These are phyloP conservation scores for Platanthera guangdongensis DNA, from an alignment of 106 monocot genomes.

Conservation along the genomic window DNA sequence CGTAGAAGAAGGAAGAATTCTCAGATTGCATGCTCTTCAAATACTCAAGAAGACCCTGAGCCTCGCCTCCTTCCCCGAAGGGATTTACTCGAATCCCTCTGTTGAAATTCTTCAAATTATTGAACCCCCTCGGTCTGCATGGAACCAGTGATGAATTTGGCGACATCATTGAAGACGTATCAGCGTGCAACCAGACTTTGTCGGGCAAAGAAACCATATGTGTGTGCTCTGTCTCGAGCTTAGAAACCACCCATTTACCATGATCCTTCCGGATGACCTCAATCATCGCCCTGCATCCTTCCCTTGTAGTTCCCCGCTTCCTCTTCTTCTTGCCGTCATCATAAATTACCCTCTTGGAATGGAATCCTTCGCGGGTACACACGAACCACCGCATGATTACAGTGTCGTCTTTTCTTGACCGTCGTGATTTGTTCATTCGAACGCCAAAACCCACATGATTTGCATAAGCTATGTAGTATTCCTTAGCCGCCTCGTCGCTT, in stretches of 20 bases:
- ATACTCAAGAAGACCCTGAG: conserved; percentile 58
- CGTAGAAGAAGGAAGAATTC: conserved; percentile 85
- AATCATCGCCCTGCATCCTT: conserved; percentile 95
- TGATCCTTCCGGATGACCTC: conserved; percentile 79
- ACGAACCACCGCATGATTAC: conserved; percentile 90
- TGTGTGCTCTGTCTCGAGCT: conserved; percentile 71
- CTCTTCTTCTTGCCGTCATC: conserved; percentile 91
- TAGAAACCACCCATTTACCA: conserved; percentile 78
- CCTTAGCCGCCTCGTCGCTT: conserved; percentile 71
- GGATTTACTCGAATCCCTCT: conserved; percentile 69
- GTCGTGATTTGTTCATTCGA: conserved; percentile 77
- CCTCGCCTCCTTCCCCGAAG: conserved; percentile 79
- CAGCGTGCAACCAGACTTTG: conserved; percentile 26
- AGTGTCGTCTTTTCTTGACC: conserved; percentile 76
- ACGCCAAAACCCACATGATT: conserved; percentile 65
- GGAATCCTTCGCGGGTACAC: conserved; percentile 84
- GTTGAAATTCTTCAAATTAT: conserved; percentile 44
- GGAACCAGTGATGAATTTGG: conserved; percentile 11
- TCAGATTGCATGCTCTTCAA: conserved; percentile 74
- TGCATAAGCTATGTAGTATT: conserved; percentile 75
- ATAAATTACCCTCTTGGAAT: conserved; percentile 72
- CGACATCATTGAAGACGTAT: conserved; percentile 6
- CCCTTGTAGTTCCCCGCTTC: conserved; percentile 64
- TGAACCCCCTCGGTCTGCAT: conserved; percentile 35
- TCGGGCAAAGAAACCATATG: conserved; percentile 48